These are phyloP conservation scores for Pichia cactophila DNA, from an alignment of 1,139 yeast species.

Conservation along the genomic window DNA sequence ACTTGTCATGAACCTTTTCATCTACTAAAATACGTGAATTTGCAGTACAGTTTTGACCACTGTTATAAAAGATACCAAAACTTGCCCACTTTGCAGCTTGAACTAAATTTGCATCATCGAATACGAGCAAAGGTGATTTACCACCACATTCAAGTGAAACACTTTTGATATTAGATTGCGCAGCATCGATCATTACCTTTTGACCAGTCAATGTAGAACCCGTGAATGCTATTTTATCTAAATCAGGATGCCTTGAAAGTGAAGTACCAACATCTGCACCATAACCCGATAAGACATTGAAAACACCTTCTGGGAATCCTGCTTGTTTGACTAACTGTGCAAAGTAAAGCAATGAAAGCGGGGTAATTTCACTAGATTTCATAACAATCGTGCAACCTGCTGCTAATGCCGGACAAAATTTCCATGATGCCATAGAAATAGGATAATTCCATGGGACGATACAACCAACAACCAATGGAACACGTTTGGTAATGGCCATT, in stretches of 20 bases:
- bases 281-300: conserved; percentile 50
- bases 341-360: conserved; percentile 51
- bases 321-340: conserved; percentile 49
- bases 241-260: conserved; percentile 38
- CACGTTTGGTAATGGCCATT: conserved; percentile 72
- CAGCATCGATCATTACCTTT: conserved; percentile 51
- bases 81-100: conserved; percentile 84
- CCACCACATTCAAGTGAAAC: conserved; percentile 93
- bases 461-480: conserved; percentile 68
- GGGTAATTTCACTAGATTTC: conserved; percentile 59
- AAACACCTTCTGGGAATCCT: conserved; percentile 57
- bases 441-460: conserved; percentile 77
- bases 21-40: conserved; percentile 79
- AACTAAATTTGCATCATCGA: conserved; percentile 69
- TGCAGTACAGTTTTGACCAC: conserved; percentile 90
- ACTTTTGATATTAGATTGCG: conserved; percentile 58
- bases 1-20: conserved; percentile 58
- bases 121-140: conserved; percentile 67
- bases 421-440: conserved; percentile 64
- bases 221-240: conserved; percentile 50
- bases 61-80: conserved; percentile 72
- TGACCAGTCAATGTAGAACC: conserved; percentile 53
- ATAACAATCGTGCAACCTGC: conserved; percentile 63
- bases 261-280: conserved; percentile 49
- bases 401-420: conserved; percentile 61